Evolutionary conservation across 768 basidiomycete genomes (phyloP), one percentile per base, ranked within the genome.

Genomic region (Kwoniella sp.): DNA sequence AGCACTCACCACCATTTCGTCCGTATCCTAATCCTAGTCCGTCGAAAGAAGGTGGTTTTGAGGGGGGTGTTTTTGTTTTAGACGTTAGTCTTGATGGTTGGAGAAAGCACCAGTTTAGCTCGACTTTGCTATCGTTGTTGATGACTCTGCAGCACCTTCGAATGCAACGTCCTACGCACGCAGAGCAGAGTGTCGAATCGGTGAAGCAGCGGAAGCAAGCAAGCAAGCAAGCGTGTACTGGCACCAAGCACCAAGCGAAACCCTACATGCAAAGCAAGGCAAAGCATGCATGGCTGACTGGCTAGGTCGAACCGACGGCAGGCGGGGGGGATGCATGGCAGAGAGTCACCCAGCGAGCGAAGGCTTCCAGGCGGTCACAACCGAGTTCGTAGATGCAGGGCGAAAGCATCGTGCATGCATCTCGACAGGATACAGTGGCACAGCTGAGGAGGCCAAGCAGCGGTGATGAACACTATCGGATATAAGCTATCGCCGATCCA

Each of bases 1-100:
- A 8, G 58, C 54, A 73, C 72, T 73, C 63, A 73, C 72, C 57
- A 67, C 66, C 72, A 73, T 73, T 51, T 60, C 63, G 63, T 66
- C 53, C 55, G 58, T 47, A 60, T 60, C 65, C 67, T 69, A 50
- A 45, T 56, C 61, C 41, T 54, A 58, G 57, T 47, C 34, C 57
- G 52, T 59, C 68, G 56, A 48, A 57, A 55, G 52, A 51, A 66
- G 65, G 41, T 45, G 51, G 38, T 63, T 52, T 64, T 29, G 29
- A 55, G 50, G 34, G 50, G 48, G 28, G 31, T 54, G 52, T 51
- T 51, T 51, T 51, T 51, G 22, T 51, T 51, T 51, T 51, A 29
- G 56, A 29, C 11, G 34, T 63, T 25, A 54, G 58, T 58, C 58
- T 71, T 71, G 63, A 68, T 52, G 66, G 59, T 38, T 63, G 58